Evolutionary conservation across 1,284 basidiomycete species (phyloP), one percentile per base, ranked within the genome.

Genomic region (Termitomyces sp.): DNA sequence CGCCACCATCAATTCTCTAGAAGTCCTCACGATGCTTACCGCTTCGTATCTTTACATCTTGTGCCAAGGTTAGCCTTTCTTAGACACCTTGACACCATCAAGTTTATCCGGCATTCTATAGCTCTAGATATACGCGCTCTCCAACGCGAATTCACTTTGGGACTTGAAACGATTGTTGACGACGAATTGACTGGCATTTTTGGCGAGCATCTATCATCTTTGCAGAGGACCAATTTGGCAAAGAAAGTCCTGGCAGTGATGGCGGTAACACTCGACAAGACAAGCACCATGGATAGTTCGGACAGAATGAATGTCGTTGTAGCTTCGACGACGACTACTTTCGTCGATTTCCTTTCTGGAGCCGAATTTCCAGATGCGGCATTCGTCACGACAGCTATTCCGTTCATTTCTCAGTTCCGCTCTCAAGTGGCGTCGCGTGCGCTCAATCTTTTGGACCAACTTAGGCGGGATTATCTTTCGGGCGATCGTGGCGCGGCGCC

Each of bases 51-150:
- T 93, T 28, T 89, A 88, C 64, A 70, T 81, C 50, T 77, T 89
- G 44, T 91, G 88, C 68, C 90, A 92, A 76, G 78, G 77, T 76
- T 8, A 35, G 50, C 46, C 3, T 31, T 11, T 39, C 42, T 37
- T 35, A 42, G 7, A 4, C 8, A 35, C 16, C 33, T 7, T 24
- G 3, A 28, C 49, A 37, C 3, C 40, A 19, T 18, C n/a, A 37
- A 48, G 42, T 56, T n/a, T 54, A 37, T 30, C n/a, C 4, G 3
- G 8, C 28, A 4, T 26, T 34, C 35, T 46, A 14, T 48, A 76
- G 89, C 89, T 13, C 71, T 91, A 51, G 91, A 93, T 65, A 70
- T 90, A 26, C 85, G 90, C 41, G 81, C 86, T 3, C 68, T 90
- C 51, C 84, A 88, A 64, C 60, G 66, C 49, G 83, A 88, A 59